Evolutionary conservation across 208 protist species (phyloP), one percentile per base, ranked within the genome.

Genomic region (Trypanosoma brucei): DNA sequence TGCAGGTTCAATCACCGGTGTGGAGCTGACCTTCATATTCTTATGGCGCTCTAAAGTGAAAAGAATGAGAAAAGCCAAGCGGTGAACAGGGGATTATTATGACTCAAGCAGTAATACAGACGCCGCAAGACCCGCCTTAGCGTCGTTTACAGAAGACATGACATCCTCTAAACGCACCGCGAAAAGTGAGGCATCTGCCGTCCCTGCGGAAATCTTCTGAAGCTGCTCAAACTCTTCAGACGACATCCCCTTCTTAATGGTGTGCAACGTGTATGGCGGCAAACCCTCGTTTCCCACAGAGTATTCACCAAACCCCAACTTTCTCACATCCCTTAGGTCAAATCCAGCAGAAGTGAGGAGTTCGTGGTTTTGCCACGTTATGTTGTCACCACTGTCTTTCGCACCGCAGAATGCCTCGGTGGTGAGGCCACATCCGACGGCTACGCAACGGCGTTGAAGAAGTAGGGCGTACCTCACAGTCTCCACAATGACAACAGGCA

Each of bases 221-320:
- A 85, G 44, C 5, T 3, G 13, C 37, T 61, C 53, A 39, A 78
- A 68, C 56, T 53, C 54, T 34, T 67, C 68, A 6, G 49, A 56
- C 14, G 66, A 22, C 44, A 83, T 75, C 2, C 51, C 22, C 13
- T 67, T 14, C 30, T 36, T 65, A 13, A 80, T 39, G 14, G 75
- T 72, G 55, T 72, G 83, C 2, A 92, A 14, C n/a, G 53, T 72
- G 52, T 80, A 75, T 3, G 77, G 65, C 53, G 71, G 49, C 55
- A 62, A 68, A 2, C 85, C 85, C 42, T 88, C 85, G 35, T 80
- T 80, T 36, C 85, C 85, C 38, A 92, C 67, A n/a, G 79, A 83
- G 61, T 79, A 88, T 8, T 37, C 30, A 11, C 53, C 49, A 33
- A 53, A 36, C 6, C 64, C 64, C 11, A 84, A 11, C 9, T 56